Evolutionary conservation across 306 rosid species (phyloP).

Genomic region (Dryas alaskensis): DNA sequence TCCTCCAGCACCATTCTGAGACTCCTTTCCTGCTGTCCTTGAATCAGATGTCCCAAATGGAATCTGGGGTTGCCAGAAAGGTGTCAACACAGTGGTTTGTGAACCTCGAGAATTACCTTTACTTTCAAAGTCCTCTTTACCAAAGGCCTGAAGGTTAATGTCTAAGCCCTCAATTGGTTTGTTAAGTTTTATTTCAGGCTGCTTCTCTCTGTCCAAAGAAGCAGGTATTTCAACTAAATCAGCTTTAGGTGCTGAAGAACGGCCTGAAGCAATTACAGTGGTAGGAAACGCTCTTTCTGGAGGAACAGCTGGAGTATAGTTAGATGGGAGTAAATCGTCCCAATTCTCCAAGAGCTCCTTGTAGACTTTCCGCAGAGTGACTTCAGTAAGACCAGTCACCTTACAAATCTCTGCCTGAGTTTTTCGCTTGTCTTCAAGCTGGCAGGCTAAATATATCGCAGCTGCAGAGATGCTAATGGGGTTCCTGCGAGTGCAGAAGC

Average conservation of each 20-base stretch:
- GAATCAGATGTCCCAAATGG: constrained; percentile 38
- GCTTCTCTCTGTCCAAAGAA: constrained; percentile 60
- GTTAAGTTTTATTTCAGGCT: constrained; percentile 46
- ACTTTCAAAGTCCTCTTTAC: constrained; percentile 56
- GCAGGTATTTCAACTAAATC: constrained; percentile 49
- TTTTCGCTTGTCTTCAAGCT: constrained; percentile 97
- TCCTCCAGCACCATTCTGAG: constrained; percentile 43
- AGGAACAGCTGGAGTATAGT: constrained; percentile 96
- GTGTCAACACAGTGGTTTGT: constrained; percentile 31
- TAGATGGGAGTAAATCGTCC: constrained; percentile 95
- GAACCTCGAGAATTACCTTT: constrained; percentile 38
- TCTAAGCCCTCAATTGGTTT: constrained; percentile 51
- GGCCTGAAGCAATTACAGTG: constrained; percentile 72
- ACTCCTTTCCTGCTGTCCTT: constrained; percentile 24
- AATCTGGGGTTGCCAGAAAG: constrained; percentile 57
- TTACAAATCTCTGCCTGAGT: constrained; percentile 96
- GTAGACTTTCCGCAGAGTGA: constrained; percentile 91
- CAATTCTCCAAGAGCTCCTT: constrained; percentile 93
- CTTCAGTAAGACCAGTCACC: constrained; percentile 96
- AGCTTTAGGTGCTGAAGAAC: constrained; percentile 61
- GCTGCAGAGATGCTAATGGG: constrained; percentile 98
- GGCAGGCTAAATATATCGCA: constrained; percentile 96
- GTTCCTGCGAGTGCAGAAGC: constrained; percentile 96
- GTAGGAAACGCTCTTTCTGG: constrained; percentile 98
- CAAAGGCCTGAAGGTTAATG: constrained; percentile 40